These are phyloP conservation scores for Rhynchosporium agropyri DNA, from an alignment of 2,329 filamentous ascomycete species.

Conservation along the genomic window DNA sequence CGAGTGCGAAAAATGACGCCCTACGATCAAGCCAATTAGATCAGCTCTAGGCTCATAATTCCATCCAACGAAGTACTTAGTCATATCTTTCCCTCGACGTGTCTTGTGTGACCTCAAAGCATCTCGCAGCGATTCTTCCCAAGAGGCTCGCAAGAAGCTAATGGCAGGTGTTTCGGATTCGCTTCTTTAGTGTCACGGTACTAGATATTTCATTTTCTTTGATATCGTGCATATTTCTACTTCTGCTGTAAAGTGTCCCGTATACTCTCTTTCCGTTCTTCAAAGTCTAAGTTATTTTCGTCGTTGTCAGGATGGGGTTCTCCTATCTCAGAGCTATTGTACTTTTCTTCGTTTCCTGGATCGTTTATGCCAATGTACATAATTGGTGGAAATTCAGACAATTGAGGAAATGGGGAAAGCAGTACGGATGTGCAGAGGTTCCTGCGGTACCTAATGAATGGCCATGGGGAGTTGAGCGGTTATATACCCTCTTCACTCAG, in stretches of 20 bases:
- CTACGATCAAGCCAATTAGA: slow-evolving; percentile 4
- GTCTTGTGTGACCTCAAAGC: neutral
- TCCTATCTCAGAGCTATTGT: slow-evolving; percentile 21
- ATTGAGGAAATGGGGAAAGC: slow-evolving; percentile 29
- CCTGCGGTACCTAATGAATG: slow-evolving; percentile 26
- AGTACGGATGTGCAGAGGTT: slow-evolving; percentile 31
- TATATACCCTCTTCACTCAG: slow-evolving; percentile 20
- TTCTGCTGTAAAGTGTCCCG: neutral
- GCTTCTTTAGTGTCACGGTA: neutral
- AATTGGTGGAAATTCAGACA: slow-evolving; percentile 28
- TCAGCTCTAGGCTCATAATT: neutral
- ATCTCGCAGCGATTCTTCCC: neutral
- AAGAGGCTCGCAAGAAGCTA: neutral
- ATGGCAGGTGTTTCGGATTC: slow-evolving; percentile 1
- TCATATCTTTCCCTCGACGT: neutral
- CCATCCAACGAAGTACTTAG: neutral
- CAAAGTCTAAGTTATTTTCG: neutral
- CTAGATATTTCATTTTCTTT: neutral
- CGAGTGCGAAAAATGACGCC: slow-evolving; percentile 14
- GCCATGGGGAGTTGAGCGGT: slow-evolving; percentile 31
- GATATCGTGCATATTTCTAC: neutral
- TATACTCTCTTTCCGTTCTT: neutral
- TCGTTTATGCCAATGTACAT: slow-evolving; percentile 25
- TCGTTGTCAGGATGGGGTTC: slow-evolving; percentile 16
- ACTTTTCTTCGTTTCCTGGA: slow-evolving; percentile 18